phyloP scores from a whole-genome alignment of 78 protist genomes.

The Neovahlkampfia damariscottae region DNA sequence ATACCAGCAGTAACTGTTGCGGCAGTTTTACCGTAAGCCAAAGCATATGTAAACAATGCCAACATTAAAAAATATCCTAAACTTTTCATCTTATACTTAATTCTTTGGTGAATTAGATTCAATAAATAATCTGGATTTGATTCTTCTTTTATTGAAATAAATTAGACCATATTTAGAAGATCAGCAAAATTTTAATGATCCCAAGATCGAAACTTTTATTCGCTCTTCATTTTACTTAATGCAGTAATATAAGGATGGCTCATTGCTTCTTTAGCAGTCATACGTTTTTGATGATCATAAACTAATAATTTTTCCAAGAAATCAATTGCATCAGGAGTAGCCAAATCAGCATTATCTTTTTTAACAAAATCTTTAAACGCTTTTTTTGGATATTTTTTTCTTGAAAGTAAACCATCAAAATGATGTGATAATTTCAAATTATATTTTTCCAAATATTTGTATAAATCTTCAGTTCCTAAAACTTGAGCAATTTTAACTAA shows the following conservation, averaged over 20 bases:
- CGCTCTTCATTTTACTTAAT: too few species aligned
- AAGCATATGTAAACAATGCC: too few species aligned
- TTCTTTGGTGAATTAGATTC: too few species aligned
- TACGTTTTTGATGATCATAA: constrained; percentile 79
- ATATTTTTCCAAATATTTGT: constrained; percentile 81
- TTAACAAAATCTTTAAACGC: not conserved
- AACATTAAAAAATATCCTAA: too few species aligned
- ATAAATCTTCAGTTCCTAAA: constrained; percentile 91
- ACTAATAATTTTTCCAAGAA: constrained; percentile 80
- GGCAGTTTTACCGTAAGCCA: too few species aligned
- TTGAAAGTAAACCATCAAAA: constrained; percentile 45
- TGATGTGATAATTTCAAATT: constrained; percentile 66
- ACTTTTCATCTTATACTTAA: too few species aligned
- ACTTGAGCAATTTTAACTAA: constrained; percentile 92
- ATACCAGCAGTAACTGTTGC: too few species aligned
- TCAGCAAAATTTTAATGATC: too few species aligned
- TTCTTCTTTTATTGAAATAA: too few species aligned
- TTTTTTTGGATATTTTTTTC: not conserved
- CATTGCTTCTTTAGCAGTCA: constrained; percentile 64
- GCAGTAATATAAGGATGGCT: constrained; percentile 45
- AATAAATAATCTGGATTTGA: too few species aligned
- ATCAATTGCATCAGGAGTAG: constrained; percentile 81
- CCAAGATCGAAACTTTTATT: too few species aligned
- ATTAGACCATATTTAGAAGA: too few species aligned
- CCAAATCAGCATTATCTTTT: constrained; percentile 45